Conservation (phyloP, 495 filamentous ascomycete species). For the Jackrogersella multiformis region DNA sequence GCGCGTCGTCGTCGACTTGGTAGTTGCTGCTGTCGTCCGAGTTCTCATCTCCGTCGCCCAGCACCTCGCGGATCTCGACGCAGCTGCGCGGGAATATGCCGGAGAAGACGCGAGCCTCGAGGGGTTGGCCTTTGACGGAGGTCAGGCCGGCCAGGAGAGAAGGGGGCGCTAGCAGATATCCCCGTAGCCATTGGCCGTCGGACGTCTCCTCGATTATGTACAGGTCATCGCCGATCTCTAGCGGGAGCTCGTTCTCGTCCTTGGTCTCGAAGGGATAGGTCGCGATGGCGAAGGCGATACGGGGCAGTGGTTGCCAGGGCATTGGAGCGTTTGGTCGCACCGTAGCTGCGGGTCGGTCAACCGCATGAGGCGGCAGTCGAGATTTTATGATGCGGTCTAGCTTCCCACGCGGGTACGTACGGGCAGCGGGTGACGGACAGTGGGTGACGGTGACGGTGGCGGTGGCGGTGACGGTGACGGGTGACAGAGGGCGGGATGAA, state of each 20-base stretch:
- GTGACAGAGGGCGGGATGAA: no score
- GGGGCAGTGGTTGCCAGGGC: constrained; percentile 96
- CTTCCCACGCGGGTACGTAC: constrained; percentile 35
- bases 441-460: constrained; percentile 11
- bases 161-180: constrained; percentile 93
- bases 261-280: constrained; percentile 90
- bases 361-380: constrained; percentile 44
- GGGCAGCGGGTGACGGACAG: constrained; percentile 13
- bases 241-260: constrained; percentile 88
- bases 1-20: constrained; percentile 40
- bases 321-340: constrained; percentile 61
- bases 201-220: constrained; percentile 96
- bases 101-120: constrained; percentile 94
- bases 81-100: constrained; percentile 95
- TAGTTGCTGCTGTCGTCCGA: constrained; percentile 53
- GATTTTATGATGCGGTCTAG: constrained; percentile 14
- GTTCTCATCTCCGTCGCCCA: constrained; percentile 67
- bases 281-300: constrained; percentile 96
- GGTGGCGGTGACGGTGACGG: no score
- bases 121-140: constrained; percentile 87
- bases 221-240: constrained; percentile 96
- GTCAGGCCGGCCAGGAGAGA: constrained; percentile 92
- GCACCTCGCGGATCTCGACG: constrained; percentile 79
- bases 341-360: constrained; percentile 46
- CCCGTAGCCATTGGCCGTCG: constrained; percentile 89